Percentiles rank a stretch among this genome's conserved stretches.
Conservation (phyloP, 2,329 filamentous ascomycete genomes). For the Microsporum canis region DNA sequence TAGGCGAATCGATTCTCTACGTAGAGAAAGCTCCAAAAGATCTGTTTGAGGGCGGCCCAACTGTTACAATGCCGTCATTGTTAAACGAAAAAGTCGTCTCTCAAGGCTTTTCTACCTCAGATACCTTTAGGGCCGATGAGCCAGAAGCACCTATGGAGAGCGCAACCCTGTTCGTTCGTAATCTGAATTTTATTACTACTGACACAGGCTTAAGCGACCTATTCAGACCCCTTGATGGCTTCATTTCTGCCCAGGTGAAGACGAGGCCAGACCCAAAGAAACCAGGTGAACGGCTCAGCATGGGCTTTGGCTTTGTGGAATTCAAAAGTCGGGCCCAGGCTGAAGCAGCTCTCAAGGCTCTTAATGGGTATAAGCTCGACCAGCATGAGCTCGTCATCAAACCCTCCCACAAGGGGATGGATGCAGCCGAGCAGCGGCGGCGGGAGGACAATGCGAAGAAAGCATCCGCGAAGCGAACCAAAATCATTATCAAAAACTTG, state of each 20-base stretch:
- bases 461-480: conserved; percentile 62
- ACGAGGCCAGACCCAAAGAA: conserved; percentile 89
- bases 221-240: conserved; percentile 74
- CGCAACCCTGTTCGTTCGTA: conserved; percentile 83
- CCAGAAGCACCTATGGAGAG: conserved; percentile 42
- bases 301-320: conserved; percentile 94
- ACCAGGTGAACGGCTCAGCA: conserved; percentile 75
- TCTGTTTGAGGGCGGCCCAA: conserved; percentile 47
- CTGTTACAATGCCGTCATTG: conserved; percentile 22
- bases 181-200: conserved; percentile 84
- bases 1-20: conserved; percentile 85
- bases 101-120: conserved; percentile 33
- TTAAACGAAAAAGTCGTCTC: conserved; percentile 24
- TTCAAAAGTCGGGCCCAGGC: conserved; percentile 71
- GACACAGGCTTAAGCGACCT: conserved; percentile 62
- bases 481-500: conserved; percentile 96
- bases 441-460: conserved; percentile 78
- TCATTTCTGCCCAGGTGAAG: conserved; percentile 80
- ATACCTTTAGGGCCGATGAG: conserved; percentile 31
- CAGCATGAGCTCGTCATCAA: conserved; percentile 76
- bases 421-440: conserved; percentile 33
- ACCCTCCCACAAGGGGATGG: conserved; percentile 62
- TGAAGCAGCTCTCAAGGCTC: conserved; percentile 64
- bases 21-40: conserved; percentile 86
- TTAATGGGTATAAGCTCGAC: conserved; percentile 82